Base-by-base conservation (phyloP, 2,329 filamentous ascomycete genomes). In the Ophiobolus disseminans region DNA sequence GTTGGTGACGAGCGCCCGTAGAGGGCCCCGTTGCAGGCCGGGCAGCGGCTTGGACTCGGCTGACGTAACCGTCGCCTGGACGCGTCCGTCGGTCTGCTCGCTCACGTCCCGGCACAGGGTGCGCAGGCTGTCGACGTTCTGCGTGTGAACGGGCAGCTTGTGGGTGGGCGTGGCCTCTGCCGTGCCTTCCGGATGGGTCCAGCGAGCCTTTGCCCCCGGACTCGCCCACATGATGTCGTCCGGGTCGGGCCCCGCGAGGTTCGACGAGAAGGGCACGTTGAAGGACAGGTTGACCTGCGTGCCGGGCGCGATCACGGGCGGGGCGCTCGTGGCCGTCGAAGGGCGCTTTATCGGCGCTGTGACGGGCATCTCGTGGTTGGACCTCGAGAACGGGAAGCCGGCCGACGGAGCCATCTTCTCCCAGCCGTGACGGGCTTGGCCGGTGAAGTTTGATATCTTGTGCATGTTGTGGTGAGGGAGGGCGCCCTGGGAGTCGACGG, bases 171-270 rank as follows among this genome's bases (percentile, higher is more conserved):
- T 86, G 62, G 90, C 88, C 68, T 96, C 91, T 53, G 89, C 86
- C 45, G 90, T 89, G 63, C 90, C 91, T 70, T 90, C 89, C 55
- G 93, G 89, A 74, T 96, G 93, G 40, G 91, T 94, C 94, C 94
- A 99, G 72, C 90, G 86, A 60, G 93, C 84, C 58, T 96, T 86
- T 52, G 93, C 92, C 62, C 91, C 89, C 48, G 86, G 85, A 57
- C 90, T 96, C 57, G 93, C 91, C 76, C 97, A 93, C 53, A 97
- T 84, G 66, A 99, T 90, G 75, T 97, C 92, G 74, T 97, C 91
- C 61, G 89, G 89, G 68, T 97, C 91, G 57, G 94, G 94, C 25
- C 94, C 94, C 55, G 90, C 85, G 53, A 99, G 86, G 66, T 93
- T 93, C 57, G 90, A 96, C 62, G 91, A 87, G 76, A 97, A 97